phyloP scores from a whole-genome alignment of 1,284 basidiomycete genomes.

The Puccinia coronata region DNA sequence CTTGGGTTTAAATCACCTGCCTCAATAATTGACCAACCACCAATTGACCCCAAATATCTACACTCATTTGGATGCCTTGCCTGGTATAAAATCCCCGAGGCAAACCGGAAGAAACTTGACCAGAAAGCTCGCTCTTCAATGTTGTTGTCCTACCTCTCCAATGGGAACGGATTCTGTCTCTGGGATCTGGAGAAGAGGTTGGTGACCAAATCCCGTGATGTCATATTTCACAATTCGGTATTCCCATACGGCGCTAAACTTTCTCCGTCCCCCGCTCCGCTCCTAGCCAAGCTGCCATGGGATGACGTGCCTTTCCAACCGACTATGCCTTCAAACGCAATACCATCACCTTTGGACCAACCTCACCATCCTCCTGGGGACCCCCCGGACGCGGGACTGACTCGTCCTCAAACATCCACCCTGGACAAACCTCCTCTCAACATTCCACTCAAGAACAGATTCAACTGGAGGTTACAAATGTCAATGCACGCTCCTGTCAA shows the following conservation, averaged over 20 bases:
- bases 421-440: background rate
- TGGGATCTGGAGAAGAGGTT: background rate
- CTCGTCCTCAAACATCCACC: background rate
- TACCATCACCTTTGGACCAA: no score
- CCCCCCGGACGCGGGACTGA: no score
- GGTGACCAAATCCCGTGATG: background rate
- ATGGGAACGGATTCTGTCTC: background rate
- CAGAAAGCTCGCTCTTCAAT: background rate
- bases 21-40: background rate
- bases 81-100: conserved; percentile 17
- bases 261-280: no score
- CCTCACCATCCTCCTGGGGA: no score
- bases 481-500: no score
- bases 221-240: background rate
- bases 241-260: conserved; percentile 6
- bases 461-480: background rate
- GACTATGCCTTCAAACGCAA: no score
- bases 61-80: conserved; percentile 10
- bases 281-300: no score
- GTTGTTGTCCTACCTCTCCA: background rate
- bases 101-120: background rate
- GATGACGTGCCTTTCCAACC: no score
- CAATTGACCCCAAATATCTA: background rate
- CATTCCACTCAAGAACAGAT: background rate
- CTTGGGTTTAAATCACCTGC: background rate